A percentile compares a stretch with the other conserved stretches of the same genome.
Conservation (phyloP, 768 basidiomycete genomes). For the Botryobasidium botryosum region DNA sequence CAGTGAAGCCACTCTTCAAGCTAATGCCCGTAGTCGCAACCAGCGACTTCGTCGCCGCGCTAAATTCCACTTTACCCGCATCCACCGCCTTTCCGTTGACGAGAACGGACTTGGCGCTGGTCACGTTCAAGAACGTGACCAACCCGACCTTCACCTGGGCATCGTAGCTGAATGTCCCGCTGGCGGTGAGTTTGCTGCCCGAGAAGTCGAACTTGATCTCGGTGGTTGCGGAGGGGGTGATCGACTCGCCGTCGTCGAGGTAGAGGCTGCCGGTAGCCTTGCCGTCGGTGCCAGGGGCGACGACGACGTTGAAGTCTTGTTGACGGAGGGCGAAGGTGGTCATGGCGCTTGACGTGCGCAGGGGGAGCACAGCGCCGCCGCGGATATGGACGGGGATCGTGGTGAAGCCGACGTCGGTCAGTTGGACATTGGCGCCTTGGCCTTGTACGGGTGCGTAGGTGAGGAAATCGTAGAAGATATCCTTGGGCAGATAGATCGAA, state of each 20-base stretch:
- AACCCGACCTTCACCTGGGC: slow-evolving; percentile 17
- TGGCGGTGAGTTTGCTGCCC: slow-evolving; percentile 10
- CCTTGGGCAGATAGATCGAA: slow-evolving; percentile 41
- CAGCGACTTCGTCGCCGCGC: slow-evolving; percentile 2
- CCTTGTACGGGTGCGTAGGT: slow-evolving; percentile 34
- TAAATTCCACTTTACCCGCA: slow-evolving; percentile 2
- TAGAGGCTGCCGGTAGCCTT: slow-evolving; percentile 38
- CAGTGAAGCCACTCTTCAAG: no score
- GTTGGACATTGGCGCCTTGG: slow-evolving; percentile 27
- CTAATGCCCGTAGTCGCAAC: neutral
- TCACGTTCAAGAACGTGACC: slow-evolving; percentile 21
- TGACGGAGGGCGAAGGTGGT: slow-evolving; percentile 39
- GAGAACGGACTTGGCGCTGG: slow-evolving; percentile 5
- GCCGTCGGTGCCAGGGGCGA: slow-evolving; percentile 40
- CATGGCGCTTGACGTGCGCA: slow-evolving; percentile 38
- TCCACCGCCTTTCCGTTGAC: slow-evolving; percentile 5
- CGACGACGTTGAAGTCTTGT: slow-evolving; percentile 42
- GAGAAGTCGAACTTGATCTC: slow-evolving; percentile 13
- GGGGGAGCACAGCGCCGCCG: slow-evolving; percentile 40
- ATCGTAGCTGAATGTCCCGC: slow-evolving; percentile 18
- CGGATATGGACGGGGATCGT: slow-evolving; percentile 46
- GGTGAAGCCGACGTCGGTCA: slow-evolving; percentile 30
- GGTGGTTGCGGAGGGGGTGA: slow-evolving; percentile 7
- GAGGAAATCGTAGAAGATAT: slow-evolving; percentile 47
- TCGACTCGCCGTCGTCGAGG: slow-evolving; percentile 37